These are phyloP conservation scores for Annulohypoxylon bovei DNA, from an alignment of 495 filamentous ascomycete species.

Conservation along the genomic window DNA sequence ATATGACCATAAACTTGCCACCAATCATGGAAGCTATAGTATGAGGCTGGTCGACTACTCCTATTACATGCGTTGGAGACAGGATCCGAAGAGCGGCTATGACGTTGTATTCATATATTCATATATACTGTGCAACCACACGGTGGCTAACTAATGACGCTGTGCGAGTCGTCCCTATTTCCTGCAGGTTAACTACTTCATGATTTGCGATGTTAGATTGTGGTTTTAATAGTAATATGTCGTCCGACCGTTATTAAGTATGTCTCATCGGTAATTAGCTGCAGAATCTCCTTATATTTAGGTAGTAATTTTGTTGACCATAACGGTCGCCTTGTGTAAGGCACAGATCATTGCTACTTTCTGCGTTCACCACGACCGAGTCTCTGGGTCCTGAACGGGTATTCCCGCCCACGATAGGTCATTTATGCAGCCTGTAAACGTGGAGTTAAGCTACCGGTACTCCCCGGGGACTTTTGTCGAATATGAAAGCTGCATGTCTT, in stretches of 20 bases:
- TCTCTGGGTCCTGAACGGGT: conserved; percentile 5
- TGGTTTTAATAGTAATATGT: background rate
- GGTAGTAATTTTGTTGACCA: background rate
- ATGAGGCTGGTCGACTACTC: conserved; percentile 17
- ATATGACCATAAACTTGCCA: background rate
- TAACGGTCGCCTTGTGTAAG: conserved; percentile 7
- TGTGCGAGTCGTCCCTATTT: conserved; percentile 28
- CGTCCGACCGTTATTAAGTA: background rate
- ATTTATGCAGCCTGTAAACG: conserved; percentile 11
- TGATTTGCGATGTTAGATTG: background rate
- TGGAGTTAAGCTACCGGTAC: background rate
- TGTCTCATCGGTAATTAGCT: conserved; percentile 9
- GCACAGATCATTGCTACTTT: conserved; percentile 19
- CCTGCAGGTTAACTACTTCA: conserved; percentile 8
- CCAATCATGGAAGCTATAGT: conserved; percentile 20
- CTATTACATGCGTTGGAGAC: background rate
- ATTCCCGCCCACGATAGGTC: conserved; percentile 29
- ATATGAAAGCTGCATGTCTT: conserved; percentile 14
- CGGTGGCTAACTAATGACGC: conserved; percentile 1
- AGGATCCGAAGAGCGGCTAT: conserved; percentile 18
- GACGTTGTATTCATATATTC: conserved; percentile 29
- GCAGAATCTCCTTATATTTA: background rate
- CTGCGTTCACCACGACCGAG: background rate
- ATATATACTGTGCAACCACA: conserved; percentile 27
- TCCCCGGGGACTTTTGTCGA: conserved; percentile 13